These are phyloP conservation scores for Boletus rufocinnamomeus DNA, from an alignment of 768 basidiomycete genomes.

Conservation along the genomic window DNA sequence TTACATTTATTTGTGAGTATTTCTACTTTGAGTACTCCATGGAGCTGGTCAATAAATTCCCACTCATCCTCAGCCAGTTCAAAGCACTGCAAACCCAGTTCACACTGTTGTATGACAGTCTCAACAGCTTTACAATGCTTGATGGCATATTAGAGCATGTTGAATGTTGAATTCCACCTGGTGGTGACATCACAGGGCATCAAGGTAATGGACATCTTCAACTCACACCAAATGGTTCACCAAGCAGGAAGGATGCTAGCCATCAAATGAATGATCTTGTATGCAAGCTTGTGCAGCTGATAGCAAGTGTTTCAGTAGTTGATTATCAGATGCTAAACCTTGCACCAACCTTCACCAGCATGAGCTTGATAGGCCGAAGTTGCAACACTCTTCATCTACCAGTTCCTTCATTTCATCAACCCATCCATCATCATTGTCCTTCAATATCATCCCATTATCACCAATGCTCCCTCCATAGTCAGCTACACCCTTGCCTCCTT, in stretches of 20 bases:
- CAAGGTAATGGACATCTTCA: background rate
- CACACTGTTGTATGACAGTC: background rate
- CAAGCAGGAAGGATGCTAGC: slow-evolving; percentile 26
- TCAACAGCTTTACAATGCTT: background rate
- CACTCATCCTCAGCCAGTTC: slow-evolving; percentile 17
- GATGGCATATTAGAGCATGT: slow-evolving; percentile 2
- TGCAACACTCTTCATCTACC: background rate
- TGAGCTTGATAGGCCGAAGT: background rate
- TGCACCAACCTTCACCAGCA: slow-evolving; percentile 5
- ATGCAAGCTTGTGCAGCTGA: slow-evolving; percentile 26
- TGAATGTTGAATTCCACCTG: slow-evolving; percentile 22
- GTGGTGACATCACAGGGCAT: slow-evolving; percentile 31
- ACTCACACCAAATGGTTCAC: background rate
- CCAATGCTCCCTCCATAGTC: slow-evolving; percentile 27
- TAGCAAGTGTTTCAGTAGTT: background rate
- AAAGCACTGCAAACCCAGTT: slow-evolving; percentile 17
- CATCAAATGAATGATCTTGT: slow-evolving; percentile 23
- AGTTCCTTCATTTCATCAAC: slow-evolving; percentile 12
- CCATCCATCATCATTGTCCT: background rate
- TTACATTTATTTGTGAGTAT: background rate
- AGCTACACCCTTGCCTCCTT: background rate
- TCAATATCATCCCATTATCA: background rate
- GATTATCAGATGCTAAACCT: background rate
- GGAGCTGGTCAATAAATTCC: slow-evolving; percentile 15
- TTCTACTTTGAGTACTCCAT: background rate